Percentiles rank a stretch among this genome's conserved stretches.
These are phyloP conservation scores for Spizellomyces sp. DNA, from an alignment of 192 early-diverging fungal species.

Conservation along the genomic window DNA sequence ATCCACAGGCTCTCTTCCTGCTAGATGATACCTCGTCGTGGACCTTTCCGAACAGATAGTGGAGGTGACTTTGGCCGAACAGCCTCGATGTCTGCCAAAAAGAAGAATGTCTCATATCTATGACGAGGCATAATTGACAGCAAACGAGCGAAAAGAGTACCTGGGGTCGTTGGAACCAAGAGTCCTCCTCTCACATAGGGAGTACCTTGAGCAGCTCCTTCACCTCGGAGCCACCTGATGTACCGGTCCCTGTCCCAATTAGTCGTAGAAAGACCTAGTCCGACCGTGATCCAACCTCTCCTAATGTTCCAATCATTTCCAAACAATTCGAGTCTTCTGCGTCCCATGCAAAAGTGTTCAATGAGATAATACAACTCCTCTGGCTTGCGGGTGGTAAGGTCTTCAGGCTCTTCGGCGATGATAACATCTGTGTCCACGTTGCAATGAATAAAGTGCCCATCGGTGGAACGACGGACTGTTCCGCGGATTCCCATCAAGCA, in stretches of 20 bases:
- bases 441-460: slow-evolving; percentile 72
- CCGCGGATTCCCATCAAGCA: slow-evolving; percentile 70
- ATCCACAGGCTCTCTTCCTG: too few species aligned
- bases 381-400: slow-evolving; percentile 49
- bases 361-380: slow-evolving; percentile 66
- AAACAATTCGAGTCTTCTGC: slow-evolving; percentile 63
- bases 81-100: too few species aligned
- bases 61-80: too few species aligned
- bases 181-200: not conserved
- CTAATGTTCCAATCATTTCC: slow-evolving; percentile 60
- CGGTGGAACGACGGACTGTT: slow-evolving; percentile 63
- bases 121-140: too few species aligned
- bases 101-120: too few species aligned
- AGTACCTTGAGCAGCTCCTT: not conserved
- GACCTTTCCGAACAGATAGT: too few species aligned
- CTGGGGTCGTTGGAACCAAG: not conserved
- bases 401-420: slow-evolving; percentile 57
- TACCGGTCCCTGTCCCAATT: slow-evolving; percentile 53
- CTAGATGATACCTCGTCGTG: too few species aligned
- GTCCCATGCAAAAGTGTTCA: slow-evolving; percentile 68
- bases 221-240: not conserved
- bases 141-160: not conserved
- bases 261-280: slow-evolving; percentile 39
- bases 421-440: slow-evolving; percentile 73
- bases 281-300: slow-evolving; percentile 66